A percentile compares a stretch with the other conserved stretches of the same genome.
phyloP scores from a whole-genome alignment of 257 asterid genomes.

The Ilex asprella region DNA sequence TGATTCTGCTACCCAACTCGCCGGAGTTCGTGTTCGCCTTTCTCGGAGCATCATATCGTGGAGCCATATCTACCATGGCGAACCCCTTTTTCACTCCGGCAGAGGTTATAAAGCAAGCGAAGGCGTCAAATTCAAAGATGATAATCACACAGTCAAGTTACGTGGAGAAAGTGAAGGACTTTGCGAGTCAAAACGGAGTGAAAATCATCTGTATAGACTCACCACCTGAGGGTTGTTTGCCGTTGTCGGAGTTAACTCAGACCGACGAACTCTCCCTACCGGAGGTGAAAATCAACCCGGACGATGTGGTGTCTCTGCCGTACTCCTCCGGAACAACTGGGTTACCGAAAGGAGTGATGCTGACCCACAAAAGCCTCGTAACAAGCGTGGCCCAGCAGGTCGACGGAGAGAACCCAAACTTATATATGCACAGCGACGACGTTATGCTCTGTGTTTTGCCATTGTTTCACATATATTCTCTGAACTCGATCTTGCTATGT shows the following conservation, averaged over 20 bases:
- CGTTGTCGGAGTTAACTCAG: conserved; percentile 40
- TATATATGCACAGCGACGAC: conserved; percentile 74
- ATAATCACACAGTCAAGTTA: conserved; percentile 46
- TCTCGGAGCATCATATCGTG: conserved; percentile 73
- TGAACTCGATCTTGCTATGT: conserved; percentile 69
- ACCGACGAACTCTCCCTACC: conserved; percentile 54
- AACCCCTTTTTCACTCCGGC: conserved; percentile 72
- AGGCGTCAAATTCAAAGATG: conserved; percentile 55
- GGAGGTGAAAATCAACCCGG: conserved; percentile 46
- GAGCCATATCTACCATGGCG: conserved; percentile 77
- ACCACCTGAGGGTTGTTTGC: conserved; percentile 38
- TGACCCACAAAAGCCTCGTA: conserved; percentile 77
- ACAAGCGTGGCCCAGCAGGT: conserved; percentile 93
- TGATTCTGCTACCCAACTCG: conserved; percentile 76
- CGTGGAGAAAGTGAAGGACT: conserved; percentile 48
- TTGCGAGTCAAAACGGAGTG: conserved; percentile 30
- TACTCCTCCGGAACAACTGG: conserved; percentile 97
- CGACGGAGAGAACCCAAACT: conserved; percentile 83
- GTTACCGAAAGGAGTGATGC: conserved; percentile 92
- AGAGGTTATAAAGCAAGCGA: conserved; percentile 67
- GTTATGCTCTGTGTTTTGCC: conserved; percentile 80
- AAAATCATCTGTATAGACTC: conserved; percentile 45
- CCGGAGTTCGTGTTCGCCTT: conserved; percentile 79
- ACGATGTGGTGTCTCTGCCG: conserved; percentile 86
- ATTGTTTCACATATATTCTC: conserved; percentile 71